These are phyloP conservation scores for Thielaviopsis ethacetica DNA, from an alignment of 2,329 filamentous ascomycete species.

Conservation along the genomic window DNA sequence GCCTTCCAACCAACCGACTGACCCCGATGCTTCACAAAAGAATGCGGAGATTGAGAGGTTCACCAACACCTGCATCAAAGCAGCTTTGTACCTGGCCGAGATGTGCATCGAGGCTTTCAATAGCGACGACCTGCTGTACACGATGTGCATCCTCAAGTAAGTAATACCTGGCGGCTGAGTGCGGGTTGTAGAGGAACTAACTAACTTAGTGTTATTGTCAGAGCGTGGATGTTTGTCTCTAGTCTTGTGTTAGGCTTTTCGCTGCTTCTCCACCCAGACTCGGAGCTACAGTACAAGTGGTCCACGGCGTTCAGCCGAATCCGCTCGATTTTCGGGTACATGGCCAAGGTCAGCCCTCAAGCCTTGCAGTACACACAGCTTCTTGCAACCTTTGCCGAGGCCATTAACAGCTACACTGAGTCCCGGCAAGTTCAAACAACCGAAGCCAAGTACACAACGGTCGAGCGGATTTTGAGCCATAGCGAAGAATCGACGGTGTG, in stretches of 20 bases:
- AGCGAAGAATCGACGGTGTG: background rate
- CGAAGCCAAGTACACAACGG: background rate
- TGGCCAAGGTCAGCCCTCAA: constrained; percentile 34
- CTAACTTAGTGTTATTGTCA: background rate
- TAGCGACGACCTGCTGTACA: constrained; percentile 25
- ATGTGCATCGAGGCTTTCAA: constrained; percentile 27
- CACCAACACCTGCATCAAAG: constrained; percentile 30
- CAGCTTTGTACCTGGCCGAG: constrained; percentile 32
- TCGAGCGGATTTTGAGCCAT: constrained; percentile 7
- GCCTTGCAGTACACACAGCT: constrained; percentile 42
- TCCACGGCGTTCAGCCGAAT: constrained; percentile 30
- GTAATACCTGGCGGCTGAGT: constrained; percentile 10
- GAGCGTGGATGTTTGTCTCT: constrained; percentile 13
- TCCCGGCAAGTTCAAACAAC: constrained; percentile 5
- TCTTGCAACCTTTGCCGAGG: constrained; percentile 28
- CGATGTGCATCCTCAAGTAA: constrained; percentile 36
- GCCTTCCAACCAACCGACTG: constrained; percentile 14
- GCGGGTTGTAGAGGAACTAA: background rate
- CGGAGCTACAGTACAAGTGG: background rate
- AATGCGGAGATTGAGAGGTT: constrained; percentile 15
- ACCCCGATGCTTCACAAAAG: background rate
- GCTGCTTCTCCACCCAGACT: constrained; percentile 3
- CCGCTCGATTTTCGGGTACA: constrained; percentile 29
- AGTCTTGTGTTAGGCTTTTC: constrained; percentile 13
- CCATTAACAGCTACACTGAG: constrained; percentile 25